Conservation (phyloP, 495 filamentous ascomycete genomes). For the Diplogelasinospora grovesii region DNA sequence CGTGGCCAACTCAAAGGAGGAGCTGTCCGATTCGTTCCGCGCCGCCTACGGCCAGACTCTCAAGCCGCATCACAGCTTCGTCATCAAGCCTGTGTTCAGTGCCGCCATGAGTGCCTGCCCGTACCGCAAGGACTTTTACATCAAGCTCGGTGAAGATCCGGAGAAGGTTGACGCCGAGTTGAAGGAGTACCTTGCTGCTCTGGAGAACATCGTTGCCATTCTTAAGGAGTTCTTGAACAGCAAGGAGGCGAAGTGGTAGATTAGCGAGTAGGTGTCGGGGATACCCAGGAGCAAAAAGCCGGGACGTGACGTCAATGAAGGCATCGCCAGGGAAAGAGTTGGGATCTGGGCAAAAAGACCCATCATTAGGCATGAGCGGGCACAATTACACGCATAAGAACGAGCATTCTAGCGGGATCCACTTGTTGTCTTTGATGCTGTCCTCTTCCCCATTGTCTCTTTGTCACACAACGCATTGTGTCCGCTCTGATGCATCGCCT, state of each 20-base stretch:
- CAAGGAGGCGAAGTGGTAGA: constrained; percentile 67
- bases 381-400: too few relatives aligned
- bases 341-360: too few relatives aligned
- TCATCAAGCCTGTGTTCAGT: constrained; percentile 83
- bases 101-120: constrained; percentile 89
- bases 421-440: too few relatives aligned
- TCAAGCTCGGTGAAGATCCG: constrained; percentile 67
- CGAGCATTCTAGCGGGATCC: too few relatives aligned
- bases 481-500: too few relatives aligned
- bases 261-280: too few relatives aligned
- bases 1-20: constrained; percentile 54
- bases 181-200: constrained; percentile 59
- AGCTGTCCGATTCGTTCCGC: constrained; percentile 83
- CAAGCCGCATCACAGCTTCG: constrained; percentile 80
- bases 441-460: too few relatives aligned
- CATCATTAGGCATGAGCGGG: too few relatives aligned
- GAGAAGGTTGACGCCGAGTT: constrained; percentile 55
- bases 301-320: too few relatives aligned
- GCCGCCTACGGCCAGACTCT: constrained; percentile 76
- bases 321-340: too few relatives aligned
- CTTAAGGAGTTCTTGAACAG: constrained; percentile 64
- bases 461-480: too few relatives aligned
- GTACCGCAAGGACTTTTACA: constrained; percentile 85
- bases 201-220: constrained; percentile 68
- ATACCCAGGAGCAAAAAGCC: too few relatives aligned